phyloP scores from a whole-genome alignment of 2,329 filamentous ascomycete genomes.

The Neocatenulostroma microsporum region DNA sequence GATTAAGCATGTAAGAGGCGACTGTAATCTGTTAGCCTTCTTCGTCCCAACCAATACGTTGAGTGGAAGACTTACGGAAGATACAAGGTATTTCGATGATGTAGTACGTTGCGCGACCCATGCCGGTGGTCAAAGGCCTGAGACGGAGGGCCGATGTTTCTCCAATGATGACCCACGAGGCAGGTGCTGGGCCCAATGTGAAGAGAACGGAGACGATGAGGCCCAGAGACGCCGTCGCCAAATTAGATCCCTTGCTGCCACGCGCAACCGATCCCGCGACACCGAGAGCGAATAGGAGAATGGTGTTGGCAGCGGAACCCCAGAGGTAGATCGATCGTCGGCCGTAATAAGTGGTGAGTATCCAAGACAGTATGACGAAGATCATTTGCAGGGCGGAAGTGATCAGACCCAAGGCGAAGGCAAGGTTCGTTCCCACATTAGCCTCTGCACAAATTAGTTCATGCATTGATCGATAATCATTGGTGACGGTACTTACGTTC shows the following conservation, averaged over 20 bases:
- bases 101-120: conserved; percentile 59
- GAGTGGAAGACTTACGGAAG: conserved; percentile 35
- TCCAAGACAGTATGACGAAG: conserved; percentile 60
- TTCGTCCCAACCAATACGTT: neutral
- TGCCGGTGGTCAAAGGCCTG: conserved; percentile 56
- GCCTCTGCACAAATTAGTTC: conserved; percentile 43
- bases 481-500: conserved; percentile 36
- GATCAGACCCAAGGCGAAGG: conserved; percentile 57
- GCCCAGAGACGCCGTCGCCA: conserved; percentile 55
- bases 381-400: conserved; percentile 56
- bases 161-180: conserved; percentile 60
- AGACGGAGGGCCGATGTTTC: conserved; percentile 60
- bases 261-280: conserved; percentile 48
- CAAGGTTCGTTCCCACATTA: conserved; percentile 46
- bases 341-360: conserved; percentile 57
- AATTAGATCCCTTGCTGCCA: conserved; percentile 31
- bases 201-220: conserved; percentile 60
- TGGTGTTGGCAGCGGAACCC: conserved; percentile 48
- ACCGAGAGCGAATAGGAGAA: conserved; percentile 51
- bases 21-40: conserved; percentile 22
- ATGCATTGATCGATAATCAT: conserved; percentile 7
- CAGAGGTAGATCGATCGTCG: conserved; percentile 58
- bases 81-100: conserved; percentile 59
- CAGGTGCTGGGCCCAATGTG: conserved; percentile 54
- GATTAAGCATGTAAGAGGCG: conserved; percentile 54